Evolutionary conservation across 768 basidiomycete genomes (phyloP), one percentile per base, ranked within the genome.

Genomic region (Leccinum boreale): DNA sequence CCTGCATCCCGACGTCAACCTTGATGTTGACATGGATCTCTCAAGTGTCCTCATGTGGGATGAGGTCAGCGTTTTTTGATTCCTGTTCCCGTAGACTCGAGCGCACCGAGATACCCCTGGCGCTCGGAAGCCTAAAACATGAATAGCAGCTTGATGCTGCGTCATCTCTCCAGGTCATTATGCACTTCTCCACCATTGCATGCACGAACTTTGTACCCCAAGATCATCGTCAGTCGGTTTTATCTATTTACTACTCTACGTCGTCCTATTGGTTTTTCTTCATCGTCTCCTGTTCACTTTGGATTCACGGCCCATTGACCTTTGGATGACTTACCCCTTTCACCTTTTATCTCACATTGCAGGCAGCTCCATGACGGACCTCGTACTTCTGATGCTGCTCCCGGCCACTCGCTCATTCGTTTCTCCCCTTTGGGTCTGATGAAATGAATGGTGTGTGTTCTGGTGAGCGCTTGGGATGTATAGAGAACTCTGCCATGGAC

Each of bases 341-440:
- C 5, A 14, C 52, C 9, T 21, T n/a, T 14, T 50, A 6, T 33
- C 15, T n/a, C 19, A 28, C 21, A 14, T 51, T 39, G 14, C 58
- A 29, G 52, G 45, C 50, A 12, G 55, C 17, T 46, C 57, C 61
- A 50, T 56, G 46, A 48, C 35, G 53, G 23, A 50, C 52, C 53
- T 53, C 55, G 58, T 66, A 56, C 50, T 58, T 66, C 50, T 52
- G 59, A 64, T 65, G 63, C 63, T 60, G 64, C 63, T 65, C 68
- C 66, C 61, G 57, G 55, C 42, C 51, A 49, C 48, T 21, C 35
- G 44, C 57, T 57, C 52, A 31, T 62, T 65, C 59, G 75, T 79
- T 77, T 81, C 79, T 79, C 77, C 78, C 77, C 74, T 52, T 39
- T 62, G 73, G 79, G 80, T 78, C 67, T 70, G 80, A 81, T 63